phyloP scores from a whole-genome alignment of 169 alveolate species.

The Plasmodium vinckei region DNA sequence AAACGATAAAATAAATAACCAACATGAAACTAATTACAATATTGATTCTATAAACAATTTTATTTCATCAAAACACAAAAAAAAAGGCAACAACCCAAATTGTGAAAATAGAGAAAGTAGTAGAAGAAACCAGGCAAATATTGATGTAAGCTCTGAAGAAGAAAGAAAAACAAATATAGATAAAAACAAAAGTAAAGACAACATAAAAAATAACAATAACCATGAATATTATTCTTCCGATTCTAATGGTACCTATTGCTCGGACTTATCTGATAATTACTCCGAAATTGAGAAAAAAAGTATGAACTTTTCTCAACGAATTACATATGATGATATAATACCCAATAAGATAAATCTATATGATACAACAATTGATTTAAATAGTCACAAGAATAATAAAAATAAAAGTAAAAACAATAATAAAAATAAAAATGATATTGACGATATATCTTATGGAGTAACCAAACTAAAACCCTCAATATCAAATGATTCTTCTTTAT shows the following conservation, averaged over 20 bases:
- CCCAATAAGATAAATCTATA: constrained; percentile 5
- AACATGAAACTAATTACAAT: constrained; percentile 6
- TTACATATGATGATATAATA: constrained; percentile 40
- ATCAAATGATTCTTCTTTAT: not conserved
- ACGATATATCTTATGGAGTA: not conserved
- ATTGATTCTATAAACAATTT: not conserved
- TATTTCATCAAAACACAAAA: too few relatives aligned
- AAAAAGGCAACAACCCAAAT: not conserved
- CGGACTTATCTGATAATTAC: constrained; percentile 22
- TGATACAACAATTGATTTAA: constrained; percentile 13
- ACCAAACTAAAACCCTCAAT: not conserved
- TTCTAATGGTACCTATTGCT: constrained; percentile 28
- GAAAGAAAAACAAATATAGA: not conserved
- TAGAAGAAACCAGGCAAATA: not conserved
- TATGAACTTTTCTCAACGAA: constrained; percentile 62
- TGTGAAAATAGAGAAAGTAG: not conserved
- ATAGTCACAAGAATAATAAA: not conserved
- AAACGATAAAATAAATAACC: constrained; percentile 13
- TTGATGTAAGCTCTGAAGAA: not conserved
- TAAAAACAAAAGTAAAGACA: not conserved
- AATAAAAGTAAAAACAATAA: not conserved
- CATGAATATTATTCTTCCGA: constrained; percentile 11
- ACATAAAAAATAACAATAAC: not conserved
- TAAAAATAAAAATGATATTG: not conserved
- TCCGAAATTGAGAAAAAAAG: constrained; percentile 17